Evolutionary conservation across 192 early-diverging fungal genomes (phyloP).

Genomic region (Phycomyces blakesleeanus): DNA sequence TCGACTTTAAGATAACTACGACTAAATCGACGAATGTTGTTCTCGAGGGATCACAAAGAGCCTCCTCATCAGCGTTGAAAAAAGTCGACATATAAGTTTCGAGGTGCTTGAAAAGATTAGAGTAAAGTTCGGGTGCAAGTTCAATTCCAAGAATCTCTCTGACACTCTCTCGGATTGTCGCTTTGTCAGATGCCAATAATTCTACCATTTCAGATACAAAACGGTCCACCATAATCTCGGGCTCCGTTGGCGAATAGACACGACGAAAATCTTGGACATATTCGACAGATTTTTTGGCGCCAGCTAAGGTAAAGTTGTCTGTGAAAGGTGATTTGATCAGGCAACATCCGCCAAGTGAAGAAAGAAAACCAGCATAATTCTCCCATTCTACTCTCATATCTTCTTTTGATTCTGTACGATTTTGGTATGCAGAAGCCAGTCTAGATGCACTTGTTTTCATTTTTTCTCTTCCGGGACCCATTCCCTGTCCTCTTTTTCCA

Average conservation of each 20-base stretch:
- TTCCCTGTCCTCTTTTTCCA: background rate
- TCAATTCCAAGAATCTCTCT: conserved; percentile 75
- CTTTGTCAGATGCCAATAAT: conserved; percentile 69
- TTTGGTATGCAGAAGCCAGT: background rate
- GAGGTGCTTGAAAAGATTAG: conserved; percentile 53
- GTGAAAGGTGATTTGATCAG: conserved; percentile 24
- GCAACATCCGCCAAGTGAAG: conserved; percentile 64
- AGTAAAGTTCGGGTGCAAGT: conserved; percentile 60
- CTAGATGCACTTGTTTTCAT: background rate
- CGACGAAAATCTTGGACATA: conserved; percentile 12
- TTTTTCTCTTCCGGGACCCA: background rate
- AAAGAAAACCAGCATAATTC: conserved; percentile 76
- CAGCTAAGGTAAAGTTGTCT: background rate
- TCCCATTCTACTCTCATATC: conserved; percentile 66
- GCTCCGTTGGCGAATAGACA: background rate
- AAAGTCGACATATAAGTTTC: conserved; percentile 52
- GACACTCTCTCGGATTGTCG: conserved; percentile 67
- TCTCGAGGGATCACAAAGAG: conserved; percentile 41
- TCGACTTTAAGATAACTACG: conserved; percentile 62
- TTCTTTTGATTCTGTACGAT: conserved; percentile 9
- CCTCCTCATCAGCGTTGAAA: conserved; percentile 57
- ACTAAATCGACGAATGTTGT: conserved; percentile 68
- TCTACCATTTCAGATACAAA: conserved; percentile 71
- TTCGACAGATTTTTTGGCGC: background rate
- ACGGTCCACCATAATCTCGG: conserved; percentile 49